Conservation (phyloP, 2,329 filamentous ascomycete genomes). For the Aspergillus neoniger region DNA sequence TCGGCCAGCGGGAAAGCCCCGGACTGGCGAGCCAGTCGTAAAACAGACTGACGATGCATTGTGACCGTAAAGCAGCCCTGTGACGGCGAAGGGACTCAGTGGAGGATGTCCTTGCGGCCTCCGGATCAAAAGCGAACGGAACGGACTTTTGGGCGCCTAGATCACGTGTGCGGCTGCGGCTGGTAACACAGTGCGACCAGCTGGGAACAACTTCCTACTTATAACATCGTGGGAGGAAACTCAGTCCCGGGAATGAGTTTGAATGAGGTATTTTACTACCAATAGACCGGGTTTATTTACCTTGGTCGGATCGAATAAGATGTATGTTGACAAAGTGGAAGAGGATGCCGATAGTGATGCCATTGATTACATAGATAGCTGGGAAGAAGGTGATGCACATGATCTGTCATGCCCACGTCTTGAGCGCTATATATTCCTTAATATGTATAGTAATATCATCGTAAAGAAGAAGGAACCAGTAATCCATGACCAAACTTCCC, state of each 20-base stretch:
- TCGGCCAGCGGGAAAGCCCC: slow-evolving; percentile 38
- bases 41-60: slow-evolving; percentile 42
- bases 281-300: not conserved
- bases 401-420: not conserved
- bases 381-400: not conserved
- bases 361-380: not conserved
- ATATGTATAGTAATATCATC: not conserved
- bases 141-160: slow-evolving; percentile 22
- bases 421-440: not conserved
- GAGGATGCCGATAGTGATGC: not conserved
- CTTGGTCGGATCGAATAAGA: not conserved
- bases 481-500: not conserved
- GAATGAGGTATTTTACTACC: not conserved
- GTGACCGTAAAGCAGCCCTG: slow-evolving; percentile 19
- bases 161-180: slow-evolving; percentile 27
- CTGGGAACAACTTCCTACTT: not conserved
- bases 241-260: not conserved
- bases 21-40: slow-evolving; percentile 36
- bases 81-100: slow-evolving; percentile 9
- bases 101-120: slow-evolving; percentile 20
- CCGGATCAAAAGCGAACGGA: slow-evolving; percentile 16
- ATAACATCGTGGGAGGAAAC: not conserved
- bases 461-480: not conserved
- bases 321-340: not conserved
- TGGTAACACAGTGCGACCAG: not conserved